Evolutionary conservation across 331 rosid species (phyloP).

Genomic region (Quercus lobata): DNA sequence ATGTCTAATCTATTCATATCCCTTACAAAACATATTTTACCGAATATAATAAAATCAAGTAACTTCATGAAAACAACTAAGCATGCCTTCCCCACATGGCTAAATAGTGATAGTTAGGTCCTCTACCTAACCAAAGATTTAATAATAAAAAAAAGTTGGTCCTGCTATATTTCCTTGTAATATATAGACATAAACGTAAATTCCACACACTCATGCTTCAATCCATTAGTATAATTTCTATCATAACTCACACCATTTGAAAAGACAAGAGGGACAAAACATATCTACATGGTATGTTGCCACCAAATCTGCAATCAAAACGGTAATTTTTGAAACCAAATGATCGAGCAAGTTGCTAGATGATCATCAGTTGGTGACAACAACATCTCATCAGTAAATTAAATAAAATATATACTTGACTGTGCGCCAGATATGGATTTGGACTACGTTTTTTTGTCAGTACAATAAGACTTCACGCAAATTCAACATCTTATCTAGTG

Average conservation of each 20-base stretch:
- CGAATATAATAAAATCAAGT: background rate
- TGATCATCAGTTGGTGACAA: slow-evolving; percentile 20
- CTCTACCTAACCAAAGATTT: slow-evolving; percentile 21
- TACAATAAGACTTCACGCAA: background rate
- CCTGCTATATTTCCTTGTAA: slow-evolving; percentile 1
- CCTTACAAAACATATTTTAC: background rate
- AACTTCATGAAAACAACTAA: slow-evolving; percentile 16
- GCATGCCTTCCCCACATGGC: slow-evolving; percentile 13
- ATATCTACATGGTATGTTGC: slow-evolving; percentile 12
- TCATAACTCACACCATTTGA: slow-evolving; percentile 6
- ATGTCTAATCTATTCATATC: slow-evolving; percentile 15
- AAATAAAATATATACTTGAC: background rate
- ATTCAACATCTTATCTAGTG: background rate
- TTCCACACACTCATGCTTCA: slow-evolving; percentile 21
- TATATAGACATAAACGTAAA: background rate
- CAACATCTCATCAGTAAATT: background rate
- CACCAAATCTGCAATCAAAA: slow-evolving; percentile 23
- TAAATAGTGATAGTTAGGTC: slow-evolving; percentile 29
- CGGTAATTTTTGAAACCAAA: slow-evolving; percentile 10
- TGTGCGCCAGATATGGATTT: background rate
- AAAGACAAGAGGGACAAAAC: slow-evolving; percentile 10
- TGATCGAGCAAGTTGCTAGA: background rate
- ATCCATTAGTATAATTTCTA: slow-evolving; percentile 11
- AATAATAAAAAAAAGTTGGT: background rate
- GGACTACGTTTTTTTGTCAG: background rate